phyloP scores from a whole-genome alignment of 1,139 yeast species.

The Candida sp. region DNA sequence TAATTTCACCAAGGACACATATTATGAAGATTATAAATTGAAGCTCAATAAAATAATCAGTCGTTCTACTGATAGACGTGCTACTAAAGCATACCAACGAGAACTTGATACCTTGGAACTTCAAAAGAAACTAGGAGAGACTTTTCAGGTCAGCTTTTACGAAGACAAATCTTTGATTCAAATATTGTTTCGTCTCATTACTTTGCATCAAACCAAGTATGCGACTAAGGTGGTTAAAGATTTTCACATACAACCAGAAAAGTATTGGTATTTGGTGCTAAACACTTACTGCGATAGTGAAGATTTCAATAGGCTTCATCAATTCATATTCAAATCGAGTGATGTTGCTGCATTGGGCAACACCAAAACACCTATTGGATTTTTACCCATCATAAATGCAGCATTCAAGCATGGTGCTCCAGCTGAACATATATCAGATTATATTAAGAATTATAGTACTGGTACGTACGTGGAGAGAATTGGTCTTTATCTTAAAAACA shows the following conservation, averaged over 20 bases:
- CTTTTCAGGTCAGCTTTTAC: constrained; percentile 55
- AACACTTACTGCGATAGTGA: constrained; percentile 47
- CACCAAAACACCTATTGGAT: constrained; percentile 74
- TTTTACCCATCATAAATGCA: constrained; percentile 57
- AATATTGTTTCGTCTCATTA: constrained; percentile 53
- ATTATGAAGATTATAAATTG: constrained; percentile 23
- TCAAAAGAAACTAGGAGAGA: constrained; percentile 52
- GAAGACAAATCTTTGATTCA: constrained; percentile 48
- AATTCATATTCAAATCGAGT: constrained; percentile 32
- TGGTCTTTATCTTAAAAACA: constrained; percentile 49
- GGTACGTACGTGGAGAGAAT: constrained; percentile 39
- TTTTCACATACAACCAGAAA: constrained; percentile 60
- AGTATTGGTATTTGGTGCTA: constrained; percentile 62
- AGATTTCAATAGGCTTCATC: constrained; percentile 62
- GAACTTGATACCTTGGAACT: constrained; percentile 49
- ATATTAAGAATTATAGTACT: constrained; percentile 30
- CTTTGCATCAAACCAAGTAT: constrained; percentile 54
- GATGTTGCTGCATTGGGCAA: constrained; percentile 10
- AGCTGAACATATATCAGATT: constrained; percentile 28
- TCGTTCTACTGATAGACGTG: constrained; percentile 17
- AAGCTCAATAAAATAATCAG: constrained; percentile 20
- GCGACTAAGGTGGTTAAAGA: constrained; percentile 58
- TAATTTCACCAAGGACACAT: constrained; percentile 11
- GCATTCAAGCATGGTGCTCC: constrained; percentile 51
- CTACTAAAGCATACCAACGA: constrained; percentile 36